Evolutionary conservation across 2,329 filamentous ascomycete species (phyloP), one percentile per base, ranked within the genome.

Genomic region (Fusarium piperis): DNA sequence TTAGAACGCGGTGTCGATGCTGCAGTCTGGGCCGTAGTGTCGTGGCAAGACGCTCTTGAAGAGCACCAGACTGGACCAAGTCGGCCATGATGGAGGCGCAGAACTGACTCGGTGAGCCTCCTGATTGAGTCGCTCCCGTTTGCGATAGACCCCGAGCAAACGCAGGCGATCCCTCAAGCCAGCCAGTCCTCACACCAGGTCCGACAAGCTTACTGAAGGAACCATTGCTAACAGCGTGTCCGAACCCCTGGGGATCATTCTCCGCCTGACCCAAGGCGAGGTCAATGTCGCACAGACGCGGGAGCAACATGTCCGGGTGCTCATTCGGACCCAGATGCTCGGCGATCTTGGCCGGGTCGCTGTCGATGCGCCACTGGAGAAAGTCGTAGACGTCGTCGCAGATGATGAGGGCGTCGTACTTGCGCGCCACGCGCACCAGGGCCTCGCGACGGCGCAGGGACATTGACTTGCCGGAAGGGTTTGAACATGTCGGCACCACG

Each of bases 311-410:
- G 59, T 75, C 62, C 38, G 74, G 71, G 79, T 84, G 38, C 81
- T 80, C 36, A 76, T 76, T 57, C 48, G 82, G 77, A 1, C 28
- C 26, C 5, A 71, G 28, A 18, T 44, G 38, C 84, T 75, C 3
- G 59, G 73, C 51, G 53, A 64, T 20, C 9, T 62, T 51, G 20
- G 18, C 46, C 6, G 67, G 57, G n/a, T 76, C 53, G 35, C 64
- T 66, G 16, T 66, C 65, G 44, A 70, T 65, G 28, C 89, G 87
- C 94, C 94, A 98, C 78, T 95, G 93, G 6, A 98, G 85, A 72
- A 95, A 92, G 79, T 98, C 95, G 79, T 99, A 99, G 11, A 98
- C 94, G 79, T 99, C 96, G 82, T 98, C 95, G 55, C 89, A 89
- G 30, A 98, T 86, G 62, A 98, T 82, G n/a, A 98, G 86, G 8